These are phyloP conservation scores for Saccharomycopsis amapae DNA, from an alignment of 805 yeast species.

Conservation along the genomic window DNA sequence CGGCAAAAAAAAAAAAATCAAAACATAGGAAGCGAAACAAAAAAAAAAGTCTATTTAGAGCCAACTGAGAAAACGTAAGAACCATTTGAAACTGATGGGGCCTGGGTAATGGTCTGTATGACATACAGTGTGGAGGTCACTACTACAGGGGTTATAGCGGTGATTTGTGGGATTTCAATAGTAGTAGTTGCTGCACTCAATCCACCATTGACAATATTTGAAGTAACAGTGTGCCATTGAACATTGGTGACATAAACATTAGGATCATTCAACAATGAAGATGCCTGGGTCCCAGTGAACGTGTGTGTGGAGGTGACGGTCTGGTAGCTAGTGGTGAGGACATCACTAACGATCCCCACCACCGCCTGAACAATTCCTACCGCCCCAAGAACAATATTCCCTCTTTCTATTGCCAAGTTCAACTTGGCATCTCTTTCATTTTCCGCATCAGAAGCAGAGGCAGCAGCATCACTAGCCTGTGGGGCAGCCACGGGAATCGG, in stretches of 20 bases:
- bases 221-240: background rate
- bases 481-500: too few relatives aligned
- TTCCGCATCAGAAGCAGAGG: background rate
- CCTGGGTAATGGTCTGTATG: too few relatives aligned
- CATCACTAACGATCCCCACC: conserved; percentile 12
- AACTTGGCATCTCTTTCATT: conserved; percentile 7
- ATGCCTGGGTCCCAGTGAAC: conserved; percentile 4
- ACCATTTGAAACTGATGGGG: too few relatives aligned
- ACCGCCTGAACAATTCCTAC: conserved; percentile 17
- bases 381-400: conserved; percentile 18
- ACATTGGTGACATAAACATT: conserved; percentile 7
- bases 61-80: too few relatives aligned
- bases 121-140: background rate
- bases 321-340: conserved; percentile 8
- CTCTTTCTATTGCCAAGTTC: conserved; percentile 13
- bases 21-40: too few relatives aligned
- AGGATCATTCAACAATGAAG: conserved; percentile 1
- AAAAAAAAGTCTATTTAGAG: too few relatives aligned
- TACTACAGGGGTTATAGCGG: background rate
- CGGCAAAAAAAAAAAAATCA: too few relatives aligned
- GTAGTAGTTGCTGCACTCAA: background rate
- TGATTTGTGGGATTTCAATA: background rate
- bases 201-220: background rate
- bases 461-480: background rate
- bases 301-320: conserved; percentile 8